Evolutionary conservation across 257 asterid species (phyloP).

Genomic region (Forsythia viridissima): DNA sequence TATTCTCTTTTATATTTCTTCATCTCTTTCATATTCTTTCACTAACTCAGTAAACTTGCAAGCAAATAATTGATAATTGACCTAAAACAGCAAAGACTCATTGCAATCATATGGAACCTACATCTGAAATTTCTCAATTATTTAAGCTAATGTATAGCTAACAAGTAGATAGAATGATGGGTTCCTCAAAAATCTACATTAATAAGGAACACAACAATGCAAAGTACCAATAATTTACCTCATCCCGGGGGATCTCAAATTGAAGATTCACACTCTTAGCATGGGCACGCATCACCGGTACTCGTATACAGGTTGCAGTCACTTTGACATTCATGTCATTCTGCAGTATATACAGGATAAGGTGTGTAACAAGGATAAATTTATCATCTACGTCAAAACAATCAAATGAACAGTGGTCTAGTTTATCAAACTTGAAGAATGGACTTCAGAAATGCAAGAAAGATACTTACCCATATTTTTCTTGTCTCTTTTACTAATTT

Average conservation of each 20-base stretch:
- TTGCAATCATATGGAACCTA: background rate
- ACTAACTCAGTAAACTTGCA: background rate
- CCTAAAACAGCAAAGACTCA: background rate
- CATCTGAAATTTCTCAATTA: background rate
- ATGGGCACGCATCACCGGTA: constrained; percentile 99
- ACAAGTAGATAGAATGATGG: background rate
- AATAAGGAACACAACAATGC: background rate
- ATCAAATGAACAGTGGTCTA: background rate
- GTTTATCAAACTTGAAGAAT: background rate
- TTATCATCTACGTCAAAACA: background rate
- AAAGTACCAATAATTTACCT: constrained; percentile 44
- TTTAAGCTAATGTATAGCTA: background rate
- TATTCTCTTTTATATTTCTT: too few relatives aligned
- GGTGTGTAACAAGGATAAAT: constrained; percentile 6
- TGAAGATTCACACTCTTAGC: constrained; percentile 97
- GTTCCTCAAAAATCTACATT: constrained; percentile 5
- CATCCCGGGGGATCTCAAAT: constrained; percentile 82
- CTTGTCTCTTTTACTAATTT: constrained; percentile 92
- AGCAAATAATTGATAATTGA: background rate
- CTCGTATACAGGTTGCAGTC: constrained; percentile 95
- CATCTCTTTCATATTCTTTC: too few relatives aligned
- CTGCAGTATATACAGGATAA: constrained; percentile 38
- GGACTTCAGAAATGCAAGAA: background rate
- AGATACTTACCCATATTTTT: constrained; percentile 81
- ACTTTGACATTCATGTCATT: constrained; percentile 70